Evolutionary conservation across 2,329 filamentous ascomycete species (phyloP), one percentile per base, ranked within the genome.

Genomic region (Cadophora sp.): DNA sequence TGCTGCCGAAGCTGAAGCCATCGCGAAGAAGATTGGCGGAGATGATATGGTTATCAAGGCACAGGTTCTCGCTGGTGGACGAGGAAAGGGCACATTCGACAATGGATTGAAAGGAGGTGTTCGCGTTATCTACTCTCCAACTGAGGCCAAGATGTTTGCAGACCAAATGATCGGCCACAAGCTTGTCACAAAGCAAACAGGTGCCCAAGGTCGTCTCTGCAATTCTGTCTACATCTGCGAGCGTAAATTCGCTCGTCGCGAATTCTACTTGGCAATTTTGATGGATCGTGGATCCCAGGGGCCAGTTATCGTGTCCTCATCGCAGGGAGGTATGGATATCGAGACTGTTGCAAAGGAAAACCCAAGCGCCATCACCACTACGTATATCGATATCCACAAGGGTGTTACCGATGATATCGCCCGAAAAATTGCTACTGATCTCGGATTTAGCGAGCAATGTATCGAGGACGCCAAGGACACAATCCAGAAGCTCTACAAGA

Each of bases 21-120:
- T 98, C 78, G 96, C 96, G 68, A 94, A 95, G 85, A 85, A 90
- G 74, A 96, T 99, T 79, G 92, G 93, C 85, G 91, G 87, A 77
- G 95, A 97, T 80, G 96, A 99, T 82, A 95, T 97, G 89, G 96
- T 99, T 76, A 98, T 99, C 88, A 99, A 99, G 89, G 96, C 96
- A 71, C 96, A 99, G 86, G 96, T 99, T 70, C 92, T 99, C 72
- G 96, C 96, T 72, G 96, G 96, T 83, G 96, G 96, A 74, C 92
- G 96, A 86, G 96, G 96, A 84, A 99, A 99, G 87, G 96, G 96
- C 76, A 91, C 90, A 77, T 99, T 99, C 80, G 94, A 97, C 85
- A 98, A 97, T 83, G 96, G 96, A 77, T 91, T 99, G 81, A 99
- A 99, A 88, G 96, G 96, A 78, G 96, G 96, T 85, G 96, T 99